Evolutionary conservation across 345 rosid species (phyloP).

Genomic region (Dovyalis caffra): DNA sequence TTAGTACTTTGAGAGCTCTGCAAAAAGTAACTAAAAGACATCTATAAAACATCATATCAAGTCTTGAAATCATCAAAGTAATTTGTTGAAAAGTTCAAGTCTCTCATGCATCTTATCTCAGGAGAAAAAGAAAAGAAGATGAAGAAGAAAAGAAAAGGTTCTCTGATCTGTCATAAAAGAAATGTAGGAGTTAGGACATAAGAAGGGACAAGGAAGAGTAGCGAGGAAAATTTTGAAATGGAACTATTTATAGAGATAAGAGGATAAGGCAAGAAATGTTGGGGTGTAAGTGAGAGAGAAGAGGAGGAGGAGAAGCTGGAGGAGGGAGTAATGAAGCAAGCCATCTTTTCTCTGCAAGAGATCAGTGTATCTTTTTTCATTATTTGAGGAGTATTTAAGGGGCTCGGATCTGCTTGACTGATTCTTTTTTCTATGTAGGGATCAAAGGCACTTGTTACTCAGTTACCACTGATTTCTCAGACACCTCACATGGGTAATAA

Average conservation of each 20-base stretch:
- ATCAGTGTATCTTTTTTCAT: not conserved
- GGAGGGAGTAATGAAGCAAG: not conserved
- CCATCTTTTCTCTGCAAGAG: not conserved
- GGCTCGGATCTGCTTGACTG: not conserved
- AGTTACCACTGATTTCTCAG: slow-evolving; percentile 3
- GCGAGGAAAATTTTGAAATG: not conserved
- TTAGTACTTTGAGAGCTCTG: not conserved
- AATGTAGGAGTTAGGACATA: not conserved
- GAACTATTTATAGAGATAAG: not conserved
- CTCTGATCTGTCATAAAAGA: not conserved
- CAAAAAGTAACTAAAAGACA: not conserved
- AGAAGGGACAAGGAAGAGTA: not conserved
- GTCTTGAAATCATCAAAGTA: not conserved
- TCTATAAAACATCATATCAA: not conserved
- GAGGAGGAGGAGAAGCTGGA: not conserved
- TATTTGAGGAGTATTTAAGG: not conserved
- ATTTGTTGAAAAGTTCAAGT: not conserved
- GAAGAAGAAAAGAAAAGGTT: too few species aligned
- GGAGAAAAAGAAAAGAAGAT: not conserved
- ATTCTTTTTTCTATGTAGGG: not conserved
- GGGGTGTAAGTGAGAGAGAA: not conserved
- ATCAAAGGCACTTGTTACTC: not conserved
- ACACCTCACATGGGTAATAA: slow-evolving; percentile 39
- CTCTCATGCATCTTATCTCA: not conserved
- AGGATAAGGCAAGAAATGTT: not conserved